Base-by-base conservation (phyloP, 371 early-diverging fungal genomes). In the Mucor racemosus region DNA sequence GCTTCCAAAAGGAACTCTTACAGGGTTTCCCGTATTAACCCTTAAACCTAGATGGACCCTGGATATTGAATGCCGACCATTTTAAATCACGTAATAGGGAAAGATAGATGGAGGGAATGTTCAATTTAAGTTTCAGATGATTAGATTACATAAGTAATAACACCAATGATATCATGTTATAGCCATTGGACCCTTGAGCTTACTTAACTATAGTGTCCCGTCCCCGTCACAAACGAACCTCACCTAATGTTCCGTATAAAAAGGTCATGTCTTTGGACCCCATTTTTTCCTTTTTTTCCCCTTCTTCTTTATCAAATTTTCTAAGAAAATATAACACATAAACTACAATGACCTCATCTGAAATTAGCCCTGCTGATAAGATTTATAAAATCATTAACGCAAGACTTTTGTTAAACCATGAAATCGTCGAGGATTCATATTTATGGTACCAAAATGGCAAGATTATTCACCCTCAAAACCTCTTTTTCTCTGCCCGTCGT, bases 321-420 rank as follows among this genome's bases (percentile, higher is more conserved):
- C 15, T 9, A 38, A 38, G 4, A 9, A 38, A 9, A 38, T 3
- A 38, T 4, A 40, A 40, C 15, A 19, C 11, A 63, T 39, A 7
- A 26, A 26, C 26, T 11, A 55, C 53, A 34, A 60, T 53, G 67
- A 61, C 60, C 17, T 35, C 60, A 15, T 15, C 38, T 8, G n/a
- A 65, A 3, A 36, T 48, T 15, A 53, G 35, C 26, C 17, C 64
- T 15, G 50, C 46, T 19, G 68, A 79, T 21, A 87, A 86, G 66
- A 84, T 92, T 42, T 88, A 85, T 66, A 92, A 93, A 83, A 90
- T 94, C 58, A 82, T 88, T 64, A 93, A 94, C 79, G 91, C 91
- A 67, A 84, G 90, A 55, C 76, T 94, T 44, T 77, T 94, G 55
- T 72, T 85, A n/a, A 80, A 92, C 72, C 92, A 92, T 71, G 69